Conservation (phyloP, 768 basidiomycete genomes). For the Lanmaoa rubissima region DNA sequence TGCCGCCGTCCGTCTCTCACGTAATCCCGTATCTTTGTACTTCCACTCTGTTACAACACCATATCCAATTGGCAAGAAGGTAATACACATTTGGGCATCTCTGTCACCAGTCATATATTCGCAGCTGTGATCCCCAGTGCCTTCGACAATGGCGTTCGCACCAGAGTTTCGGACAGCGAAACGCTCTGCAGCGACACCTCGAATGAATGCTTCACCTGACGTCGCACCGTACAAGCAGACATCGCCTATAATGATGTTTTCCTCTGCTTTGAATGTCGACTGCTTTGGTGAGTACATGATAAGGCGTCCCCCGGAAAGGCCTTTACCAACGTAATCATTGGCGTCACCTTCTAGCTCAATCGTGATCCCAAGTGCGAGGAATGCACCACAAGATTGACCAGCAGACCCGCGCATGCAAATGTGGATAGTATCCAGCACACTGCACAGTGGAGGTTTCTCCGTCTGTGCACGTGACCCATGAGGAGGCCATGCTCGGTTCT, state of each 20-base stretch:
- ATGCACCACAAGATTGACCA: constrained; percentile 97
- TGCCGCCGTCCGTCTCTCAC: too few species aligned
- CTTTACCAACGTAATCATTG: constrained; percentile 99
- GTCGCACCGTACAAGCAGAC: constrained; percentile 98
- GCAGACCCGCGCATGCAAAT: constrained; percentile 95
- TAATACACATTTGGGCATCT: too few species aligned
- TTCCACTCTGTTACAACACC: too few species aligned
- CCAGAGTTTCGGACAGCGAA: constrained; percentile 98
- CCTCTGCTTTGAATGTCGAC: constrained; percentile 96
- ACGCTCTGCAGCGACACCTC: constrained; percentile 95
- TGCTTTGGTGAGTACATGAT: constrained; percentile 96
- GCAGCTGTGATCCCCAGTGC: constrained; percentile 94
- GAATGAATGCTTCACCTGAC: constrained; percentile 94
- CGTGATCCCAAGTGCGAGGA: constrained; percentile 97
- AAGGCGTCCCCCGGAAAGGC: constrained; percentile 92
- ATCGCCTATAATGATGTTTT: constrained; percentile 94
- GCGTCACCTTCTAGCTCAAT: constrained; percentile 98
- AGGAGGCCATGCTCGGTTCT: too few species aligned
- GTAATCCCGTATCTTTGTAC: too few species aligned
- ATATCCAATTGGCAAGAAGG: too few species aligned
- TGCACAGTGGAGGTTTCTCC: too few species aligned
- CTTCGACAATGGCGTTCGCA: constrained; percentile 94
- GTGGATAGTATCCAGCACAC: constrained; percentile 99
- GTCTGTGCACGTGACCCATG: too few species aligned
- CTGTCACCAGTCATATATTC: constrained; percentile 99